Conservation (phyloP, 495 filamentous ascomycete genomes). For the Hypoxylon subgilvum region DNA sequence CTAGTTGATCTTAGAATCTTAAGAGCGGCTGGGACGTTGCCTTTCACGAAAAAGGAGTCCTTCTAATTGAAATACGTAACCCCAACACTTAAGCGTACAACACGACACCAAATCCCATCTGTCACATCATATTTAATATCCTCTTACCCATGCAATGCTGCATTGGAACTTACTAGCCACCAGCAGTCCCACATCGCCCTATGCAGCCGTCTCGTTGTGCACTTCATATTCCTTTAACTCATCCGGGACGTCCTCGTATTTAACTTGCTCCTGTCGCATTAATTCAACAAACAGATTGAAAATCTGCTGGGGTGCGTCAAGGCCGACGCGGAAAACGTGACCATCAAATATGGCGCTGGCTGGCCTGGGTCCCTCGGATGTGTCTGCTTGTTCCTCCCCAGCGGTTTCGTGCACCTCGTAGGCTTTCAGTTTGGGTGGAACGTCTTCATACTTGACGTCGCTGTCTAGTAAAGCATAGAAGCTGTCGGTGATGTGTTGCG, state of each 20-base stretch:
- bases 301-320: not conserved
- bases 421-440: not conserved
- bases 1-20: no score
- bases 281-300: not conserved
- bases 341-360: not conserved
- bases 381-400: not conserved
- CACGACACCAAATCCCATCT: no score
- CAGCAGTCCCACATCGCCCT: no score
- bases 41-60: no score
- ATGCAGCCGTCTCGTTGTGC: no score
- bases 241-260: not conserved
- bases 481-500: not conserved
- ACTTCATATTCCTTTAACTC: conserved; percentile 2
- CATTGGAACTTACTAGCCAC: no score
- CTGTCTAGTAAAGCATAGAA: not conserved
- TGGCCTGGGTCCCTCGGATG: not conserved
- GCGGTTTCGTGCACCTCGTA: not conserved
- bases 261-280: not conserved
- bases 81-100: no score
- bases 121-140: no score
- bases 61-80: no score
- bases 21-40: no score
- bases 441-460: not conserved
- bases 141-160: no score
- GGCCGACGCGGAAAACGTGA: not conserved